Percentiles rank a stretch among this genome's conserved stretches.
These are phyloP conservation scores for Phytophthora europaea DNA, from an alignment of 352 stramenopile genomes.

Conservation along the genomic window DNA sequence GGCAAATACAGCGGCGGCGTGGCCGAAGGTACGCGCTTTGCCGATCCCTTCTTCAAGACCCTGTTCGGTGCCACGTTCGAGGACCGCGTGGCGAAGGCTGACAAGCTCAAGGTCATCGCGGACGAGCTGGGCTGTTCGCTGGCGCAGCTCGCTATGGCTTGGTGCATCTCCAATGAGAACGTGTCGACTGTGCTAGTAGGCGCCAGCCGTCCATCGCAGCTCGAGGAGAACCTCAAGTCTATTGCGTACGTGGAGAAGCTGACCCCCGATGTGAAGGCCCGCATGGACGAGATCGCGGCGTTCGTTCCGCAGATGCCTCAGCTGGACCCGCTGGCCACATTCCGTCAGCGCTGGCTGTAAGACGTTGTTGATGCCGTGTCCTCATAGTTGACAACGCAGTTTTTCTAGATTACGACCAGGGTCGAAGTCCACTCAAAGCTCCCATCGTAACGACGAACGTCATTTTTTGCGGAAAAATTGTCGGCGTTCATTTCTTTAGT, in stretches of 20 bases:
- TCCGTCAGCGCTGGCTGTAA: slow-evolving; percentile 21
- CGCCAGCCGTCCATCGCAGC: slow-evolving; percentile 44
- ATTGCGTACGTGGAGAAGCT: slow-evolving; percentile 48
- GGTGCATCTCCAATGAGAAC: slow-evolving; percentile 61
- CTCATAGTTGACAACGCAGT: too few species aligned
- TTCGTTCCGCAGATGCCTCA: slow-evolving; percentile 17
- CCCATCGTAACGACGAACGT: too few species aligned
- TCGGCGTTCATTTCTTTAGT: too few species aligned
- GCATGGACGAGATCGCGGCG: slow-evolving; percentile 59
- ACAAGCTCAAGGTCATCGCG: slow-evolving; percentile 47
- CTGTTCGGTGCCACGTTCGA: slow-evolving; percentile 25
- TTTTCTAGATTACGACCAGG: too few species aligned
- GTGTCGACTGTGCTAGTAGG: slow-evolving; percentile 60
- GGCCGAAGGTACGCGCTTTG: slow-evolving; percentile 38
- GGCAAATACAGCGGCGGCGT: slow-evolving; percentile 67
- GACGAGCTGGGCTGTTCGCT: slow-evolving; percentile 46
- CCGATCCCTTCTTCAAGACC: slow-evolving; percentile 17
- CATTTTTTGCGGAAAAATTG: too few species aligned
- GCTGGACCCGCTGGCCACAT: slow-evolving; percentile 21
- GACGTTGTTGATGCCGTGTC: neutral
- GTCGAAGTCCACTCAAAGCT: too few species aligned
- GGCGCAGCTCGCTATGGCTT: slow-evolving; percentile 40
- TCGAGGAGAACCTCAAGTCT: slow-evolving; percentile 41
- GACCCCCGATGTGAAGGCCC: slow-evolving; percentile 57
- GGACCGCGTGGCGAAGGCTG: slow-evolving; percentile 54